Base-by-base conservation (phyloP, 208 protist species). In the Crithidia sp. region DNA sequence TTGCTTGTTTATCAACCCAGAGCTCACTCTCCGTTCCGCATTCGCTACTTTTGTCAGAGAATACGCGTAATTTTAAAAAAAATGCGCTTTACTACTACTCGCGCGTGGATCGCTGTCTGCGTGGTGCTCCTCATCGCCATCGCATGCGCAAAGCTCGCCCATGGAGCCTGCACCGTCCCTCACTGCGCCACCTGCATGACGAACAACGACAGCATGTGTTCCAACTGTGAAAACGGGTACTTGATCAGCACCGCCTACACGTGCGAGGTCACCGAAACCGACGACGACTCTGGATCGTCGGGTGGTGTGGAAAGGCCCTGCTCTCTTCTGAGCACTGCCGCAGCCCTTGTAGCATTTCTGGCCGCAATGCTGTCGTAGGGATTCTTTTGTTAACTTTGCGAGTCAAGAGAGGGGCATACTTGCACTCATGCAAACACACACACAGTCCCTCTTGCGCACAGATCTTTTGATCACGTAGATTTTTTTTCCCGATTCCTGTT, bases 221-320 rank as follows among this genome's bases (percentile, higher is more conserved):
- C 55, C 55, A 59, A 59, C 55, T 59, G 55, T 14, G 28, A 59
- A 14, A 40, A 40, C 14, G 55, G 55, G 5, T 59, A 59, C 55
- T 41, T 59, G 16, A 16, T 59, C 55, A 59, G 55, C 55, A 28
- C 36, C 28, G 28, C 16, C 19, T 59, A 59, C 55, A 59, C 7
- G 14, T 59, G 55, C 28, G 55, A 59, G 28, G 14, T 13, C 7
- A 59, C 55, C 14, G 55, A 59, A 16, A 41, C 9, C 55, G 55
- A 28, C 7, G 55, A 59, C 28, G 28, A 28, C 28, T 28, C 28
- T 28, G 28, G 28, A 28, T 28, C 28, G 28, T 28, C 28, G 28
- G 28, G 28, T 28, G 55, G 55, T 5, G 28, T 14, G 28, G 28
- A 7, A 14, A 16, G 19, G 19, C 55, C 55, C 7, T 40, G 16